Base-by-base conservation (phyloP, 2,329 filamentous ascomycete species). In the Fusarium sp. region DNA sequence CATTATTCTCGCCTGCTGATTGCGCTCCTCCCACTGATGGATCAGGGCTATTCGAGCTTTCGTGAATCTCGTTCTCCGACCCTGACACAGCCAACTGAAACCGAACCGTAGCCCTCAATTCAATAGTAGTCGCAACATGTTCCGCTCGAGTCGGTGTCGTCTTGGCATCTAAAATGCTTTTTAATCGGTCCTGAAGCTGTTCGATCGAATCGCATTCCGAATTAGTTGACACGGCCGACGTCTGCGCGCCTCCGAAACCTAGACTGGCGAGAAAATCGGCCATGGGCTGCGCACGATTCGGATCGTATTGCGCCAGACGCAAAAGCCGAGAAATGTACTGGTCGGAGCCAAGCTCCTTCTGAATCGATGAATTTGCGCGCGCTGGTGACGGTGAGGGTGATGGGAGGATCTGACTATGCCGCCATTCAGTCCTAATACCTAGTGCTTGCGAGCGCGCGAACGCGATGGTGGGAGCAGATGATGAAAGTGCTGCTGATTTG, bases 101-200 rank as follows among this genome's bases (percentile, higher is more conserved):
- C 31, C 81, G 76, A 6, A 81, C 78, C 9, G 81, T 78, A 1
- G 81, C 76, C 2, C 80, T 78, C 30, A 89, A 73, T 64, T 86
- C 83, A 52, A 86, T 79, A 3, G 78, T 83, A 18, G 79, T 74
- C 9, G 82, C 79, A 12, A 86, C 75, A 66, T 86, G 84, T 54
- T 87, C 81, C 40, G 84, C 85, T 47, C 83, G 83, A 20, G 79
- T 84, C 12, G 81, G 78, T 6, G 82, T 82, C 18, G 80, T 79
- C 63, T 83, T 86, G 18, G 77, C 73, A 8, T 77, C 73, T 45
- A 87, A 74, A 1, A 81, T 63, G 9, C 74, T 71, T 37, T 78
- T 79, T 26, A 89, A 75, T n/a, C 81, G 81, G 23, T 70, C 68
- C 65, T 83, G 80, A 8, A 89, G 76, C 30, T 88, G 84, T 18